Evolutionary conservation across 192 early-diverging fungal genomes (phyloP), one percentile per base, ranked within the genome.

Genomic region (Powellomyces hirtus): DNA sequence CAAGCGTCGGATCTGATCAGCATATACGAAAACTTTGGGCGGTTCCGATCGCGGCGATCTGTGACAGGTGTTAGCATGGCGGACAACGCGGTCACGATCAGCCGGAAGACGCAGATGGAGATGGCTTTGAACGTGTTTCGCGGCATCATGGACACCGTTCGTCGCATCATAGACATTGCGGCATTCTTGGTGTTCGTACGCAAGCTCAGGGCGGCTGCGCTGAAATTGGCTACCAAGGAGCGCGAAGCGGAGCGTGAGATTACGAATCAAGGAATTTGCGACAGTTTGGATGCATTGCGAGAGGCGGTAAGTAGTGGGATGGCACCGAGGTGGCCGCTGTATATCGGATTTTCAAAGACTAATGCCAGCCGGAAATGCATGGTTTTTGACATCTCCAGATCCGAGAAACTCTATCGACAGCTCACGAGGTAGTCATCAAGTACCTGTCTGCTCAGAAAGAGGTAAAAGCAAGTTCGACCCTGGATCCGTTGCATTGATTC

Each of bases 81-180:
- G 27, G 42, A 62, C 38, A 2, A 20, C 16, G 22, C 33, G 18
- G n/a, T n/a, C n/a, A n/a, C n/a, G n/a, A n/a, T n/a, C n/a, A 46
- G 44, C 0, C 1, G 40, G 26, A 64, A 64, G 29, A 20, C 40
- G 0, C 65, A 67, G 20, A 67, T 42, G 52, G 53, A 55, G 20
- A 67, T 56, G 27, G 50, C 65, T 18, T 37, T 67, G 1, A 56
- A 29, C 10, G 65, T 67, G 22, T 67, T 67, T 40, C 30, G 65
- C n/a, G 65, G 65, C 18, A 57, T 67, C 30, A 67, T 67, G 65
- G 65, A 67, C 26, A 38, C 33, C 22, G 53, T 67, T 11, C 51
- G 65, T 16, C 55, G 38, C 29, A 37, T 67, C 2, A 67, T 57
- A n/a, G 65, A 67, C 10, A 24, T 67, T 37, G 51, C 65, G n/a